Percentiles rank a stretch among this genome's conserved stretches.
These are phyloP conservation scores for Saturnispora sekii DNA, from an alignment of 805 yeast genomes.

Conservation along the genomic window DNA sequence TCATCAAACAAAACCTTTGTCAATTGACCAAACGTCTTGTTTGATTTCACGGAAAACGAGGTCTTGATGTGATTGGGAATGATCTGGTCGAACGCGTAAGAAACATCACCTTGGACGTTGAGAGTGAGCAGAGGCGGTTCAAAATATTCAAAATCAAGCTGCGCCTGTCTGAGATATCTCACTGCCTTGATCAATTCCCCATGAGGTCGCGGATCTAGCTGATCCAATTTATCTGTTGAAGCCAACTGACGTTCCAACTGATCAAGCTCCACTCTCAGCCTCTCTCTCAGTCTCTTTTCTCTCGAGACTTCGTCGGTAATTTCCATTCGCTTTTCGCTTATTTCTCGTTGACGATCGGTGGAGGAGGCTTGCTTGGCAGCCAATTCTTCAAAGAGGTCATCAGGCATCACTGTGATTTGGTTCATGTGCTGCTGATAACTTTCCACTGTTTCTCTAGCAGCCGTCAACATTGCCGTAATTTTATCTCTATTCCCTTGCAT, in stretches of 20 bases:
- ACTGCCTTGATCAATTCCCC: constrained; percentile 29
- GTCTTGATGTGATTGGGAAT: constrained; percentile 3
- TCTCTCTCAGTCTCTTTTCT: neutral
- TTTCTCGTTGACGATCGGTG: neutral
- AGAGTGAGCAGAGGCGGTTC: constrained; percentile 73
- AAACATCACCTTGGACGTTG: constrained; percentile 35
- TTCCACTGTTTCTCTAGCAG: neutral
- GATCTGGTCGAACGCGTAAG: constrained; percentile 29
- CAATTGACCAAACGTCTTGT: constrained; percentile 38
- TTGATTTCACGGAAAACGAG: constrained; percentile 39
- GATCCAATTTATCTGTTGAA: constrained; percentile 42
- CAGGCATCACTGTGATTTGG: neutral
- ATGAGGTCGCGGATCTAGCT: constrained; percentile 31
- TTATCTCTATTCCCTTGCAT: neutral
- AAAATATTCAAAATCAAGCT: constrained; percentile 31
- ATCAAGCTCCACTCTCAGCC: constrained; percentile 8
- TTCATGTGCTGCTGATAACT: neutral
- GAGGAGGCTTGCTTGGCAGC: neutral
- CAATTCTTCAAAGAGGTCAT: neutral
- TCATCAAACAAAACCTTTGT: constrained; percentile 35
- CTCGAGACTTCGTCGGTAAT: neutral
- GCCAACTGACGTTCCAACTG: constrained; percentile 18
- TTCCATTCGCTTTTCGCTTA: neutral
- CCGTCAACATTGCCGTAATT: neutral
- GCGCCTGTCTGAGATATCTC: constrained; percentile 29